A percentile compares a stretch with the other conserved stretches of the same genome.
phyloP scores from a whole-genome alignment of 148 eudicot species.

The Persicaria tinctoria region DNA sequence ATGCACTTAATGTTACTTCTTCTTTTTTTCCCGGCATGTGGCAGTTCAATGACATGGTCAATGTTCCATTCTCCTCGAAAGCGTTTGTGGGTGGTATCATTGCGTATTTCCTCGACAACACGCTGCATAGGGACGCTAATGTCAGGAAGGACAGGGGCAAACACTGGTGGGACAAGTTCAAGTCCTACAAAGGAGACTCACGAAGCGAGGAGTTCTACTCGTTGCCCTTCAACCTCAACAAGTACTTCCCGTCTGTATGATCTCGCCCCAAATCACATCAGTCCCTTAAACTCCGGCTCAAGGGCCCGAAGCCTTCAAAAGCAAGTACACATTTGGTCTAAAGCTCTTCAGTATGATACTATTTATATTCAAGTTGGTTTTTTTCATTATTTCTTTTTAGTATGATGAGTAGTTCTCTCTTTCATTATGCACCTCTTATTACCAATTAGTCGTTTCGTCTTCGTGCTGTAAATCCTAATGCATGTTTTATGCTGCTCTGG shows the following conservation, averaged over 20 bases:
- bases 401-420: conserved; percentile 1
- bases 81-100: conserved; percentile 80
- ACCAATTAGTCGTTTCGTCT: not conserved
- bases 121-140: conserved; percentile 48
- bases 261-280: not conserved
- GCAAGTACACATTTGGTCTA: not conserved
- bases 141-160: conserved; percentile 85
- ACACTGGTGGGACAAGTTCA: conserved; percentile 98
- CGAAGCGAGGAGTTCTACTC: conserved; percentile 95
- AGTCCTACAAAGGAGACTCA: conserved; percentile 54
- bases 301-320: not conserved
- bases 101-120: conserved; percentile 88
- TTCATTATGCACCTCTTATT: not conserved
- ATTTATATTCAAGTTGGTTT: conserved; percentile 17
- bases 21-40: not conserved
- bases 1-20: not conserved
- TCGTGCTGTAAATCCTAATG: conserved; percentile 17
- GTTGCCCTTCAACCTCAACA: conserved; percentile 87
- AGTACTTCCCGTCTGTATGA: conserved; percentile 89
- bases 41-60: conserved; percentile 87
- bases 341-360: conserved; percentile 6
- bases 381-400: not conserved
- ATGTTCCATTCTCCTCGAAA: conserved; percentile 88
- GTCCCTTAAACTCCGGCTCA: no score
- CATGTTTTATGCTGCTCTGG: conserved; percentile 31